phyloP scores from a whole-genome alignment of 2,329 filamentous ascomycete species.

The Penicillium verrucosum region DNA sequence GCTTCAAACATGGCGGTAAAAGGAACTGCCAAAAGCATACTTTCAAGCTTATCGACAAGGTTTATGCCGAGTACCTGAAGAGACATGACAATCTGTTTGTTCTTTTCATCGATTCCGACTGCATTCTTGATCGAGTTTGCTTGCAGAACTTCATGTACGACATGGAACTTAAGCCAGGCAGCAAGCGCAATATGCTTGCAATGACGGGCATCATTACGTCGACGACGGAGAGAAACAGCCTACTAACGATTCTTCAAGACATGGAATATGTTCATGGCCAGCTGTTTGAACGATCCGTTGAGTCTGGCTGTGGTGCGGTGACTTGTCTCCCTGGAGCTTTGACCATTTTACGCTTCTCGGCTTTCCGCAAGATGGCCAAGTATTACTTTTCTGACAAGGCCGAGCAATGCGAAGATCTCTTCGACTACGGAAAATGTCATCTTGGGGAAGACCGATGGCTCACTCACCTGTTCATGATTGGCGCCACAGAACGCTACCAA shows the following conservation, averaged over 20 bases:
- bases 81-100: constrained; percentile 90
- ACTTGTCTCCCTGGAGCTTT: constrained; percentile 94
- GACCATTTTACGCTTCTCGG: constrained; percentile 92
- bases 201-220: constrained; percentile 98
- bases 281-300: constrained; percentile 90
- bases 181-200: constrained; percentile 86
- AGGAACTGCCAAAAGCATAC: constrained; percentile 90
- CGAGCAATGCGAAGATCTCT: constrained; percentile 90
- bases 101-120: constrained; percentile 96
- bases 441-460: constrained; percentile 94
- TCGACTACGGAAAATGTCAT: constrained; percentile 95
- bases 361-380: constrained; percentile 93
- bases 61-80: constrained; percentile 83
- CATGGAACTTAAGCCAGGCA: constrained; percentile 95
- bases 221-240: constrained; percentile 79
- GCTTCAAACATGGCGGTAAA: constrained; percentile 92
- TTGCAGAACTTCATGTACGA: constrained; percentile 98
- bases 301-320: constrained; percentile 89
- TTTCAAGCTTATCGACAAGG: constrained; percentile 87
- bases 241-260: constrained; percentile 91
- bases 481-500: constrained; percentile 86
- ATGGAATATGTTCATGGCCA: constrained; percentile 99
- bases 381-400: constrained; percentile 98
- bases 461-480: constrained; percentile 98
- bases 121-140: constrained; percentile 85